Conservation (phyloP, 305 asterid species). For the Lippia alba region DNA sequence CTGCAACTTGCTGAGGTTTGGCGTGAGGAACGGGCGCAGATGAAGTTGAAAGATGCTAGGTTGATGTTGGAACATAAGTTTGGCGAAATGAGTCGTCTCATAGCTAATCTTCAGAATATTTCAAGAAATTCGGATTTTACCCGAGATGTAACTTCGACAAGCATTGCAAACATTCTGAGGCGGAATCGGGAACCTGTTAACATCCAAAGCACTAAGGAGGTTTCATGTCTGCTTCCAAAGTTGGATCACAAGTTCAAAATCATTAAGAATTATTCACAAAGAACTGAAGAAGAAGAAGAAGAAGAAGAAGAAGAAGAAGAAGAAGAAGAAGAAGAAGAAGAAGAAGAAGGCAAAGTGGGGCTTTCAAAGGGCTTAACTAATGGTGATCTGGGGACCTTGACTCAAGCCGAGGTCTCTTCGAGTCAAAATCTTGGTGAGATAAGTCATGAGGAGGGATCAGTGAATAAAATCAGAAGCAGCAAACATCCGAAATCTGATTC, state of each 20-base stretch:
- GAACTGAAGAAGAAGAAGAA: conserved; percentile 30
- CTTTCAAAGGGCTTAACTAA: not conserved
- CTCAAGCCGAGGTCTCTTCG: conserved; percentile 11
- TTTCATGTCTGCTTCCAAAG: conserved; percentile 10
- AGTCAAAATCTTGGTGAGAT: conserved; percentile 18
- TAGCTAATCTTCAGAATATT: conserved; percentile 45
- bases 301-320: not conserved
- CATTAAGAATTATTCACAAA: conserved; percentile 23
- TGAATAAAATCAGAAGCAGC: conserved; percentile 21
- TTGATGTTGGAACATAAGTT: conserved; percentile 58
- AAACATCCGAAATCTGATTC: conserved; percentile 25
- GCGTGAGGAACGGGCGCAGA: conserved; percentile 68
- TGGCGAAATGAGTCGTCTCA: conserved; percentile 44
- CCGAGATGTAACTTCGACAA: conserved; percentile 21
- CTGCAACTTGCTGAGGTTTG: conserved; percentile 63
- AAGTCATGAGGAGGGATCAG: conserved; percentile 17
- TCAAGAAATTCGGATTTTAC: conserved; percentile 29
- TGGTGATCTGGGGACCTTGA: conserved; percentile 24
- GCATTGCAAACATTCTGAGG: conserved; percentile 26
- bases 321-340: not conserved
- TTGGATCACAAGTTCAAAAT: conserved; percentile 26
- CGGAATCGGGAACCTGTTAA: conserved; percentile 24
- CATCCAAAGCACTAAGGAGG: conserved; percentile 32
- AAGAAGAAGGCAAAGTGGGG: not conserved
- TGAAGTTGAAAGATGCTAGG: conserved; percentile 63